These are phyloP conservation scores for Tulasnella sp. DNA, from an alignment of 768 basidiomycete genomes.

Conservation along the genomic window DNA sequence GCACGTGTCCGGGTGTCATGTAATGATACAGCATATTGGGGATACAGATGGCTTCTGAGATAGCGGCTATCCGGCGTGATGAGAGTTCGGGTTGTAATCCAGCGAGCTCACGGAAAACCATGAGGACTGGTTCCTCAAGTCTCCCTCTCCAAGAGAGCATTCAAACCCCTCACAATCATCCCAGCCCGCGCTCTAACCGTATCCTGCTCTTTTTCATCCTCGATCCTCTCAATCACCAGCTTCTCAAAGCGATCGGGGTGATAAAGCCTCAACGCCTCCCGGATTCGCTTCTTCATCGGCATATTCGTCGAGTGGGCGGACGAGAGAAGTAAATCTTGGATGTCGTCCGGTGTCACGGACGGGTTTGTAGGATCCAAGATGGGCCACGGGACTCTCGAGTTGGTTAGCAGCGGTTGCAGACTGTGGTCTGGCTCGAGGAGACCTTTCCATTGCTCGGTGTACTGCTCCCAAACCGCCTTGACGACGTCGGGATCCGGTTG, in stretches of 20 bases:
- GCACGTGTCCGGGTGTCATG: background rate
- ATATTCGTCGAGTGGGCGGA: constrained; percentile 34
- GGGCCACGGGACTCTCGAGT: background rate
- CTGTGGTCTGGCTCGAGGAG: background rate
- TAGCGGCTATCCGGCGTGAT: too few species aligned
- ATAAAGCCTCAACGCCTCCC: constrained; percentile 40
- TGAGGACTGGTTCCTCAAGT: background rate
- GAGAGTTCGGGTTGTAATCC: too few species aligned
- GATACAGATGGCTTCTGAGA: background rate
- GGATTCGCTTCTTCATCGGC: constrained; percentile 41
- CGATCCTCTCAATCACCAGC: background rate
- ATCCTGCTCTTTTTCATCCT: background rate
- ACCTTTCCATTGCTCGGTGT: background rate
- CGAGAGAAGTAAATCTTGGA: constrained; percentile 36
- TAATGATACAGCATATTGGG: background rate
- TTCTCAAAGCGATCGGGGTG: constrained; percentile 27
- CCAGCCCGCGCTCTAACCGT: background rate
- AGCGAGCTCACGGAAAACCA: too few species aligned
- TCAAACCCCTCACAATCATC: background rate
- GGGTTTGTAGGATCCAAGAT: background rate
- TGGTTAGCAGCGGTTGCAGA: background rate
- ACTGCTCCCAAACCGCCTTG: background rate
- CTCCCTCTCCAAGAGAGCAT: background rate
- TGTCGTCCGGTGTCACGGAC: background rate
- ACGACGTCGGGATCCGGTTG: background rate